These are phyloP conservation scores for Plectosphaerella sp. DNA, from an alignment of 2,329 filamentous ascomycete genomes.

Conservation along the genomic window DNA sequence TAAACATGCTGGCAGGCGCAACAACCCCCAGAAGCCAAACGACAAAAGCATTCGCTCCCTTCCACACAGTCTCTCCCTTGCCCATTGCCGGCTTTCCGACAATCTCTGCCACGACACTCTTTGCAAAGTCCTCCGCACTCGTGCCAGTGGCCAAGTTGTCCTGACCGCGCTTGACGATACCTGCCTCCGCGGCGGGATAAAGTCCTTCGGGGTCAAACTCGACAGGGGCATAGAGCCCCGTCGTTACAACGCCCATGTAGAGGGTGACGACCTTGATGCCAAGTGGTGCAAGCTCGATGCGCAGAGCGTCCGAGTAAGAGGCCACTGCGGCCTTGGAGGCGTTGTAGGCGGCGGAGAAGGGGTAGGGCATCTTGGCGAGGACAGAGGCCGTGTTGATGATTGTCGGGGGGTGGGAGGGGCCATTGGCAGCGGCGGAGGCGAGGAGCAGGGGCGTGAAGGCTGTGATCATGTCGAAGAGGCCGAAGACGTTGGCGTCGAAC, in stretches of 20 bases:
- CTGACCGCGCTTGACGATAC: background rate
- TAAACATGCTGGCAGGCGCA: slow-evolving; percentile 26
- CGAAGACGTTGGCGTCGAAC: slow-evolving; percentile 34
- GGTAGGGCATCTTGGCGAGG: slow-evolving; percentile 20
- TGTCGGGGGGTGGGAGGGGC: slow-evolving; percentile 10
- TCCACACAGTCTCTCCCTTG: slow-evolving; percentile 3
- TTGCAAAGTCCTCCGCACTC: slow-evolving; percentile 2
- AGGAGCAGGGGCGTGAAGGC: slow-evolving; percentile 32
- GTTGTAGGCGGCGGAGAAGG: slow-evolving; percentile 34
- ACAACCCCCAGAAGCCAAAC: slow-evolving; percentile 23
- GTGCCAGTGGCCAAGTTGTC: background rate
- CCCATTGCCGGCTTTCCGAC: background rate
- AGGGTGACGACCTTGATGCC: slow-evolving; percentile 33
- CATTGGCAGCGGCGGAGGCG: slow-evolving; percentile 17
- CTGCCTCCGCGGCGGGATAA: slow-evolving; percentile 3
- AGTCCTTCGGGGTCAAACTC: slow-evolving; percentile 2
- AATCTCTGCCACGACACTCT: background rate
- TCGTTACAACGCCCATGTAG: slow-evolving; percentile 16
- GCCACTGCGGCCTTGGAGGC: slow-evolving; percentile 37
- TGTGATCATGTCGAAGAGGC: slow-evolving; percentile 30
- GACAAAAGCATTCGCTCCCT: slow-evolving; percentile 6
- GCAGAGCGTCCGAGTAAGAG: slow-evolving; percentile 29
- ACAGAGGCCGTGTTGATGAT: slow-evolving; percentile 37
- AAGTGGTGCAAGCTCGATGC: slow-evolving; percentile 27
- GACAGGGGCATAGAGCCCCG: background rate